These are phyloP conservation scores for Stachybotrys chlorohalonatus DNA, from an alignment of 2,329 filamentous ascomycete genomes.

Conservation along the genomic window DNA sequence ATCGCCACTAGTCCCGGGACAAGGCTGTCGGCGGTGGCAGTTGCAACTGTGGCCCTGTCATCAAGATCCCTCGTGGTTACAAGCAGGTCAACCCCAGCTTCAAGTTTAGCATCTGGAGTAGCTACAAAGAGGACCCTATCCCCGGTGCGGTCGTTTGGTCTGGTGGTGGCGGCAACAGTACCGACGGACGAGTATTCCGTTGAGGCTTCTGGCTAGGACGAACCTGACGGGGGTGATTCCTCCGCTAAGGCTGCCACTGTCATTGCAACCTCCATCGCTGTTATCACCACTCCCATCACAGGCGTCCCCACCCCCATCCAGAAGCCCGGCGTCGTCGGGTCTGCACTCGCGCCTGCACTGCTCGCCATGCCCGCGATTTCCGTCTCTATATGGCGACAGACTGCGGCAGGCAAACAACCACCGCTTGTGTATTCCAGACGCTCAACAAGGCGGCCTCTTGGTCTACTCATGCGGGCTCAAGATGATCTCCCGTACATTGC, in stretches of 20 bases:
- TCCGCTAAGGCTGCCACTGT: background rate
- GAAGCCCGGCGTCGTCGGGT: too few relatives aligned
- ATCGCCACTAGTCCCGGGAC: slow-evolving; percentile 9
- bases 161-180: background rate
- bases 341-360: too few relatives aligned
- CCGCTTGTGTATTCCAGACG: too few relatives aligned
- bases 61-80: slow-evolving; percentile 21
- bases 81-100: slow-evolving; percentile 12
- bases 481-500: too few relatives aligned
- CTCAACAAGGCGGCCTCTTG: too few relatives aligned
- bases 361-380: too few relatives aligned
- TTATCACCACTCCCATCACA: too few relatives aligned
- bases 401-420: too few relatives aligned
- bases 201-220: background rate
- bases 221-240: background rate
- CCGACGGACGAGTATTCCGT: background rate
- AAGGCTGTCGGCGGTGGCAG: slow-evolving; percentile 9
- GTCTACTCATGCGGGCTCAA: too few relatives aligned
- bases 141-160: slow-evolving; percentile 11
- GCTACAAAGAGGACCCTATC: slow-evolving; percentile 10
- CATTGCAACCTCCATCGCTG: background rate
- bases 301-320: too few relatives aligned
- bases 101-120: slow-evolving; percentile 12
- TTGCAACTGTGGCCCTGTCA: slow-evolving; percentile 10
- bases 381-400: too few relatives aligned